A percentile compares a stretch with the other conserved stretches of the same genome.
Conservation (phyloP, 768 basidiomycete species). For the Amanita inopinata region DNA sequence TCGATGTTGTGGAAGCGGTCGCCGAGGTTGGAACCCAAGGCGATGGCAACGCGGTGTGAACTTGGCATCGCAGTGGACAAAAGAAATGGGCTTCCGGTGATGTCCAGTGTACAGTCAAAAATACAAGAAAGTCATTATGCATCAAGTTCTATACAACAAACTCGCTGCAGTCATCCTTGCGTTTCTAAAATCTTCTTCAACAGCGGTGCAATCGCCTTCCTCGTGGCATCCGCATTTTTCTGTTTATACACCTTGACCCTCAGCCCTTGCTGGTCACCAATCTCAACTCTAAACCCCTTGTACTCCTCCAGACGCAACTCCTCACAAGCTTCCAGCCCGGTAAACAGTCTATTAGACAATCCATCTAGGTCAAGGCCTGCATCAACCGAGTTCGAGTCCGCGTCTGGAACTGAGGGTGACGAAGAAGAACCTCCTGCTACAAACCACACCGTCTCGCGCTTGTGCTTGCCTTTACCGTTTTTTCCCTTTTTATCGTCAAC, state of each 20-base stretch:
- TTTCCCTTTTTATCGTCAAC: constrained; percentile 28
- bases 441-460: constrained; percentile 61
- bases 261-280: constrained; percentile 21
- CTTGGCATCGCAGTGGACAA: neutral
- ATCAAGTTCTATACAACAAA: neutral
- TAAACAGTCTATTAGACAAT: constrained; percentile 41
- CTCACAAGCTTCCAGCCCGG: constrained; percentile 46
- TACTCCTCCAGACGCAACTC: constrained; percentile 44
- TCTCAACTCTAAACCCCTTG: constrained; percentile 30
- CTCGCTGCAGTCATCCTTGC: neutral
- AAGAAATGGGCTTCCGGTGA: neutral
- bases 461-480: constrained; percentile 41
- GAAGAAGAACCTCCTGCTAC: constrained; percentile 21
- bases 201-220: constrained; percentile 61
- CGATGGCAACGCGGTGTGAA: constrained; percentile 37
- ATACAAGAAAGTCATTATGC: too few relatives aligned
- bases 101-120: too few relatives aligned
- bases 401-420: too few relatives aligned
- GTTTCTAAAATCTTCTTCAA: constrained; percentile 50
- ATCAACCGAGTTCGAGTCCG: too few relatives aligned
- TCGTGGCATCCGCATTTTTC: constrained; percentile 47
- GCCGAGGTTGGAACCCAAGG: constrained; percentile 85
- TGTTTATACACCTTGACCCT: constrained; percentile 53
- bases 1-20: constrained; percentile 81
- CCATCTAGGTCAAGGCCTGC: constrained; percentile 28